Evolutionary conservation across 179 eudicot species (phyloP).

Genomic region (Camellia oleifera): DNA sequence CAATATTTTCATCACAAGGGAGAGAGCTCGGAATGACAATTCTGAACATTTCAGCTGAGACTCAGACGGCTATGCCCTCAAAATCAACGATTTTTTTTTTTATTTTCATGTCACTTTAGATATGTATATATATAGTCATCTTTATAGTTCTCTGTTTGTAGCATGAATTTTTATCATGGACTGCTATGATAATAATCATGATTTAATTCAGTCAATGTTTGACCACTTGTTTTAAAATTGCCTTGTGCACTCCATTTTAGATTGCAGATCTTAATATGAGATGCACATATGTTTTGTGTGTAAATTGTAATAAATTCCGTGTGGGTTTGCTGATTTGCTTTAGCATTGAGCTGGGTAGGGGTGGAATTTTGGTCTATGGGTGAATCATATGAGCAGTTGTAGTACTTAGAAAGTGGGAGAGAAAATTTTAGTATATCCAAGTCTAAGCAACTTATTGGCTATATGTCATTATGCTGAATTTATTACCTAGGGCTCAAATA

Average conservation of each 20-base stretch:
- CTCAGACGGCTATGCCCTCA: slow-evolving; percentile 2
- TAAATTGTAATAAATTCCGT: neutral
- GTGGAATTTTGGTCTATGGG: neutral
- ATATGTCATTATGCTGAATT: neutral
- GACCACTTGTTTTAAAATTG: neutral
- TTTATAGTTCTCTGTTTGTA: neutral
- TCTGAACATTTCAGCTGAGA: neutral
- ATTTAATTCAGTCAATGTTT: neutral
- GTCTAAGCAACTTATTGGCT: neutral
- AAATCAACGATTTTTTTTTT: neutral
- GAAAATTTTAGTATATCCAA: neutral
- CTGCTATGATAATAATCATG: no score
- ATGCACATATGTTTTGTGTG: neutral
- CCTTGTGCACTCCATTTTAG: neutral
- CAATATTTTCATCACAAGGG: neutral
- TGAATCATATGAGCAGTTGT: neutral
- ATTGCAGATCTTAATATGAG: neutral
- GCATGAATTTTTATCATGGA: no score
- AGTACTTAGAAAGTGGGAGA: neutral
- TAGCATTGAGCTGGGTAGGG: neutral
- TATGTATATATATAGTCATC: neutral
- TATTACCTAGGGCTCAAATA: no score
- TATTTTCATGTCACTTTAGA: neutral
- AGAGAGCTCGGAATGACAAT: neutral
- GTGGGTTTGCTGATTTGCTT: neutral